These are phyloP conservation scores for Pugionium cornutum DNA, from an alignment of 345 rosid species.

Conservation along the genomic window DNA sequence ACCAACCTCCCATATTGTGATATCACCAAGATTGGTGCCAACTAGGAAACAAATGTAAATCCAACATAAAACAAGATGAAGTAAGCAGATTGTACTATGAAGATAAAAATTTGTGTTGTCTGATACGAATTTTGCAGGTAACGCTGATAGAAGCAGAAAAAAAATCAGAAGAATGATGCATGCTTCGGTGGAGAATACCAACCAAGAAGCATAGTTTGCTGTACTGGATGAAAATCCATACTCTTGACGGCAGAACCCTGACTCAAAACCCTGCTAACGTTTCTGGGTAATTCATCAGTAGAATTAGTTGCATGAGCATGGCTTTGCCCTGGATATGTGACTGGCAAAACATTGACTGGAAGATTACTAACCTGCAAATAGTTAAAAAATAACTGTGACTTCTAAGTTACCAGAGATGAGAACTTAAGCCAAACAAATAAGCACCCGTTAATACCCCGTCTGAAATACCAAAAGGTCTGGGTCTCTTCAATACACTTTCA, in stretches of 20 bases:
- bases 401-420: conserved; percentile 15
- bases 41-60: conserved; percentile 44
- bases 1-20: conserved; percentile 64
- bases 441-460: conserved; percentile 53
- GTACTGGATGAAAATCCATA: conserved; percentile 83
- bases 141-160: not conserved
- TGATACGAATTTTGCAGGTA: conserved; percentile 18
- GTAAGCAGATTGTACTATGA: conserved; percentile 34
- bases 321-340: conserved; percentile 50
- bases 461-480: conserved; percentile 58
- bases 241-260: conserved; percentile 61
- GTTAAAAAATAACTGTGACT: conserved; percentile 7
- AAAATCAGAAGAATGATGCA: conserved; percentile 11
- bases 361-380: conserved; percentile 47
- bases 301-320: conserved; percentile 60
- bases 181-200: conserved; percentile 13
- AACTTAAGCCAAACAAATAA: conserved; percentile 15
- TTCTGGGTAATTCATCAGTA: conserved; percentile 56
- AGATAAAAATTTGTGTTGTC: conserved; percentile 13
- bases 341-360: conserved; percentile 52
- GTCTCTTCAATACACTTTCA: conserved; percentile 70
- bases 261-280: conserved; percentile 49
- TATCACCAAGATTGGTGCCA: conserved; percentile 61
- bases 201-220: conserved; percentile 72
- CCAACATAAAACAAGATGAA: conserved; percentile 3